Evolutionary conservation across 768 basidiomycete species (phyloP).

Genomic region (Tylopilus subfusipes): DNA sequence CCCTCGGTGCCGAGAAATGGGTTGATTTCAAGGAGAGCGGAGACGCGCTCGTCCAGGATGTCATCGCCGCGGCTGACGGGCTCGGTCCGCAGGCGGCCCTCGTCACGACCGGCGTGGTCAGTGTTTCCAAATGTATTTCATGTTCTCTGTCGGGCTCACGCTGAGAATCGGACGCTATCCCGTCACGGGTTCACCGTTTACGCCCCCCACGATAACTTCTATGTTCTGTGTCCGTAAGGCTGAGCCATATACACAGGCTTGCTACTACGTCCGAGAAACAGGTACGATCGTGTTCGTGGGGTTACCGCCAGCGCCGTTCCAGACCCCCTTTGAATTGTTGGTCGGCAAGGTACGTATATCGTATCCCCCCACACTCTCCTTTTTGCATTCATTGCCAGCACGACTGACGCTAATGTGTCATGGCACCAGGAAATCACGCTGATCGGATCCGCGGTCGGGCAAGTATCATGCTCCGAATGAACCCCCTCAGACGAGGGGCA

Average conservation of each 20-base stretch:
- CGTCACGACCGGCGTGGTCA: slow-evolving; percentile 21
- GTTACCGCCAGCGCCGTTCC: slow-evolving; percentile 32
- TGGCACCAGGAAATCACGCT: slow-evolving; percentile 20
- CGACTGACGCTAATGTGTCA: not conserved
- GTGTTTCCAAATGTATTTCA: no score
- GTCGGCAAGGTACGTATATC: slow-evolving; percentile 22
- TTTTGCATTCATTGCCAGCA: not conserved
- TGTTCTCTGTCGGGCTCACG: not conserved
- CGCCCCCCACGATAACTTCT: no score
- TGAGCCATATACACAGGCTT: slow-evolving; percentile 41
- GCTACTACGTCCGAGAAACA: slow-evolving; percentile 41
- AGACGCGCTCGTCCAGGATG: slow-evolving; percentile 35
- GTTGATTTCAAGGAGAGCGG: slow-evolving; percentile 45
- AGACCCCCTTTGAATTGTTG: slow-evolving; percentile 31
- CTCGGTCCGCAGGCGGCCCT: slow-evolving; percentile 41
- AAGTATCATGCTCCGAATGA: not conserved
- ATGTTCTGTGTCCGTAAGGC: slow-evolving; percentile 10
- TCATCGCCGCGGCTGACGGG: slow-evolving; percentile 39
- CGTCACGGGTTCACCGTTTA: not conserved
- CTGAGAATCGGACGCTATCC: not conserved
- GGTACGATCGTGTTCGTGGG: slow-evolving; percentile 43
- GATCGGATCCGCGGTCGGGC: slow-evolving; percentile 20
- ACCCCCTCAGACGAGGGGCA: no score
- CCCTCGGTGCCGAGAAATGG: slow-evolving; percentile 41
- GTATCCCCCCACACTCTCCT: not conserved